Evolutionary conservation across 2,329 filamentous ascomycete genomes (phyloP).

Genomic region (Monilinia fructigena): DNA sequence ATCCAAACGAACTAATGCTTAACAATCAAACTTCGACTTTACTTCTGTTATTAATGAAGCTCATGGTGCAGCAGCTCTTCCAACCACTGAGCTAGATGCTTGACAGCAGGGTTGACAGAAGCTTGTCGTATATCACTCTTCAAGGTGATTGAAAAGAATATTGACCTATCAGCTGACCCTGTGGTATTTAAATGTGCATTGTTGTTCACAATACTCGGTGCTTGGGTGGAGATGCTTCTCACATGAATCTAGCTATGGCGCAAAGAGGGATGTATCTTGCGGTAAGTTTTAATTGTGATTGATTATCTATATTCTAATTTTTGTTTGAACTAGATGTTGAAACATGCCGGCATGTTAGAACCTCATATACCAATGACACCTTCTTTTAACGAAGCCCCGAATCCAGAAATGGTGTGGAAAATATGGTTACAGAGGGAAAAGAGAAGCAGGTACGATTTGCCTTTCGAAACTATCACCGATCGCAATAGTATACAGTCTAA

Average conservation of each 20-base stretch:
- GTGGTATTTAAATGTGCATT: slow-evolving; percentile 64
- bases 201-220: slow-evolving; percentile 65
- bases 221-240: slow-evolving; percentile 75
- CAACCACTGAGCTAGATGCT: slow-evolving; percentile 62
- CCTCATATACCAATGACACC: slow-evolving; percentile 47
- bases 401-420: slow-evolving; percentile 56
- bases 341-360: slow-evolving; percentile 67
- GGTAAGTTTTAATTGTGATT: slow-evolving; percentile 42
- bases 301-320: background rate
- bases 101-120: slow-evolving; percentile 66
- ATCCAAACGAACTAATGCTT: slow-evolving; percentile 66
- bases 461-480: background rate
- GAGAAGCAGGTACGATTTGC: slow-evolving; percentile 53
- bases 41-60: slow-evolving; percentile 68
- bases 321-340: slow-evolving; percentile 55
- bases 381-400: slow-evolving; percentile 44
- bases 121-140: slow-evolving; percentile 71
- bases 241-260: slow-evolving; percentile 75
- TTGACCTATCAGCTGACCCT: slow-evolving; percentile 64
- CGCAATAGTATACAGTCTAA: background rate
- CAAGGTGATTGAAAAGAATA: slow-evolving; percentile 69
- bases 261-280: slow-evolving; percentile 71
- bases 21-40: slow-evolving; percentile 65
- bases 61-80: slow-evolving; percentile 65
- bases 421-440: slow-evolving; percentile 65